These are phyloP conservation scores for Akanthomyces uredinophilus DNA, from an alignment of 2,329 filamentous ascomycete species.

Conservation along the genomic window DNA sequence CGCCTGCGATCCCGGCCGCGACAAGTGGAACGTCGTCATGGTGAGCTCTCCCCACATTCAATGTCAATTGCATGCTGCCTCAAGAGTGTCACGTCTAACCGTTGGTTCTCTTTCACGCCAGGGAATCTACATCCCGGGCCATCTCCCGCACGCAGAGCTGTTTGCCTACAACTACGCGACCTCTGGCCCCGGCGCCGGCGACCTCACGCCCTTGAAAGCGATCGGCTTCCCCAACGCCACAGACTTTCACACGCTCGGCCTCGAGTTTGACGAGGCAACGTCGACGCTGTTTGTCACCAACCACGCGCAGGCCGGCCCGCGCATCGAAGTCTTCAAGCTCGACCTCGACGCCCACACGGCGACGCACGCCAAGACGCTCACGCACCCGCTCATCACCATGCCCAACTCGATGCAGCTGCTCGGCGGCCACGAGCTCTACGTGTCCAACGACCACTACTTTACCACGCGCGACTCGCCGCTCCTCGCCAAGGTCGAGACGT, in stretches of 20 bases:
- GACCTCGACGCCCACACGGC: conserved; percentile 29
- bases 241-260: conserved; percentile 37
- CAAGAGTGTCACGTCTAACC: not conserved
- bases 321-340: conserved; percentile 36
- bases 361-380: conserved; percentile 31
- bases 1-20: conserved; percentile 35
- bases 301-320: conserved; percentile 30
- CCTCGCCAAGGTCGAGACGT: conserved; percentile 30
- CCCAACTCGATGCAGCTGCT: conserved; percentile 36
- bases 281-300: conserved; percentile 34
- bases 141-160: conserved; percentile 24
- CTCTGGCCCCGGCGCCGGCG: conserved; percentile 15
- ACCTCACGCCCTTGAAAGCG: conserved; percentile 22
- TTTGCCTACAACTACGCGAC: conserved; percentile 34
- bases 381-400: conserved; percentile 32
- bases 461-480: conserved; percentile 20
- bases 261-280: conserved; percentile 32
- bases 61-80: not conserved
- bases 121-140: conserved; percentile 23
- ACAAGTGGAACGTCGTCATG: conserved; percentile 39
- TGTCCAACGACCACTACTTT: conserved; percentile 38
- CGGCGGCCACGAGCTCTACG: conserved; percentile 32
- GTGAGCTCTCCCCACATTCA: conserved; percentile 18
- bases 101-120: conserved; percentile 12
- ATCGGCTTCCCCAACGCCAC: conserved; percentile 19